Evolutionary conservation across 345 rosid genomes (phyloP), one percentile per base, ranked within the genome.

Genomic region (Zanthoxylum bungeanum): DNA sequence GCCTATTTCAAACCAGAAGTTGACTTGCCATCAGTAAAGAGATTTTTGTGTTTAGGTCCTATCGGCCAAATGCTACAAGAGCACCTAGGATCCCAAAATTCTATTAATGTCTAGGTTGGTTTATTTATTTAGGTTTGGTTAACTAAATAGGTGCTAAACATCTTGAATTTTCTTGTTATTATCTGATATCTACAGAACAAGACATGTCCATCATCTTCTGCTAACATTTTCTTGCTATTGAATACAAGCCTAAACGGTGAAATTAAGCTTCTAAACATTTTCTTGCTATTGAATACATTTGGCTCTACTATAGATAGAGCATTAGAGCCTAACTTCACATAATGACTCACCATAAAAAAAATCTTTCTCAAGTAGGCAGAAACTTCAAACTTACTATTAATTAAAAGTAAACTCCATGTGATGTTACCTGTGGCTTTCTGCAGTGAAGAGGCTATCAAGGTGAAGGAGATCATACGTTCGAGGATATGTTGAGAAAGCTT

Each of bases 391-490:
- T 56, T 25, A 69, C 40, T 27, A 68, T 9, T 49, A 9, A 27
- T 47, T 24, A 73, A 60, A 40, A 2, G 25, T 46, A 10, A 46
- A 12, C 33, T 60, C 16, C 40, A 56, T 10, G 7, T 11, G 31
- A 47, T 53, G 8, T 64, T 81, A 95, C 99, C 98, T 88, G 64
- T 94, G 96, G 85, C 91, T 90, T 77, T 94, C 98, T 31, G 90
- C 77, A 52, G 97, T 92, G 61, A 92, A 90, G 60, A 92, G 85
- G 40, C 96, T 96, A 76, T 92, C 98, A 4, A 94, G 84, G 76
- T 92, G 98, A 68, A 94, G 96, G 60, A 94, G 92, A 81, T 94
- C 98, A 56, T 94, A 94, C 19, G 98, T 92, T 70, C 98, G 80
- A 66, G 98, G 98, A 81, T 94, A 94, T 4, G 98, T 92, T 1